phyloP scores from a whole-genome alignment of 345 rosid genomes.

The Pistacia integerrima region DNA sequence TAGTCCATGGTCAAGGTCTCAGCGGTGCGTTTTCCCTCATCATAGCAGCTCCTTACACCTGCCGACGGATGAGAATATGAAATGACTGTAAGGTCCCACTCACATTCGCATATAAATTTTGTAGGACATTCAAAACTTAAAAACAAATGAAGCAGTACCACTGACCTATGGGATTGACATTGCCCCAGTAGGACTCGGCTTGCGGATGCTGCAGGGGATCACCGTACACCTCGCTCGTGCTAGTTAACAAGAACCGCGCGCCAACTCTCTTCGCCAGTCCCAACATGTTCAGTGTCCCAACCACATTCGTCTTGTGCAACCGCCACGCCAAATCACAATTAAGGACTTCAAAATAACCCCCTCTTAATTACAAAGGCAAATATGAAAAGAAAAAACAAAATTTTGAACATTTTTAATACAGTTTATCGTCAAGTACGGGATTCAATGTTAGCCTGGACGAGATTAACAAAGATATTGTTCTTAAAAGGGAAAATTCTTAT shows the following conservation, averaged over 20 bases:
- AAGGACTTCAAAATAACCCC: slow-evolving; percentile 24
- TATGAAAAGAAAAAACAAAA: background rate
- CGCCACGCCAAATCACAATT: slow-evolving; percentile 19
- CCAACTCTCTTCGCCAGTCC: slow-evolving; percentile 83
- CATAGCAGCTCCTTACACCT: slow-evolving; percentile 89
- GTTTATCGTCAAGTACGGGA: no score
- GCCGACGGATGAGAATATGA: background rate
- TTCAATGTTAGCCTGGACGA: no score
- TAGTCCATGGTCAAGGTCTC: slow-evolving; percentile 86
- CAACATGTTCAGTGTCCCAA: slow-evolving; percentile 81
- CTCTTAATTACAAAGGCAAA: no score
- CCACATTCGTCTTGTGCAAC: slow-evolving; percentile 77
- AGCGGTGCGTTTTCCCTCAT: slow-evolving; percentile 86
- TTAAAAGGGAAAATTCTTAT: no score
- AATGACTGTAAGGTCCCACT: background rate
- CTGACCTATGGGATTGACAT: slow-evolving; percentile 84
- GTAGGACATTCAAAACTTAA: no score
- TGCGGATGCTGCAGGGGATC: slow-evolving; percentile 91
- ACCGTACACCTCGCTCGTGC: slow-evolving; percentile 95
- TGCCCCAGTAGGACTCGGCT: slow-evolving; percentile 87
- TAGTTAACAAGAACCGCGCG: slow-evolving; percentile 80
- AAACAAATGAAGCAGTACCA: no score
- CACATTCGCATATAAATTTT: no score
- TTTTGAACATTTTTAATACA: no score
- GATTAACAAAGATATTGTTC: no score